These are phyloP conservation scores for Capronia americana DNA, from an alignment of 2,329 filamentous ascomycete genomes.

Conservation along the genomic window DNA sequence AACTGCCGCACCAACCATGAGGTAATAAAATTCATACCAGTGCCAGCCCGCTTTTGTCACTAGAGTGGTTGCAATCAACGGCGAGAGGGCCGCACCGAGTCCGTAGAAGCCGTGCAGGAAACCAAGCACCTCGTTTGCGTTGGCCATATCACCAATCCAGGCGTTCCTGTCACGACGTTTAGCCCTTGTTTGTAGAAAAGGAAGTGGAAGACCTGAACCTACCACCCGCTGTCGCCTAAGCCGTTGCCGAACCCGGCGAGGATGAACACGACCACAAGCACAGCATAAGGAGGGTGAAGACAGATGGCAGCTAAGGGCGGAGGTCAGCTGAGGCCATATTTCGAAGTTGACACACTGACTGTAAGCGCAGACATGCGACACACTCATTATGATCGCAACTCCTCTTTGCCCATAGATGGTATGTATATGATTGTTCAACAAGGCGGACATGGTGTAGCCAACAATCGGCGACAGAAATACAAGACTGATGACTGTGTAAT, in stretches of 20 bases:
- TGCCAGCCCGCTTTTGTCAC: constrained; percentile 50
- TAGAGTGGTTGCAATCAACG: constrained; percentile 73
- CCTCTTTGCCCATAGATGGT: constrained; percentile 68
- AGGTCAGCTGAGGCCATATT: constrained; percentile 9
- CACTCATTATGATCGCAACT: constrained; percentile 68
- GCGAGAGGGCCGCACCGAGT: constrained; percentile 73
- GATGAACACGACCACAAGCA: constrained; percentile 68
- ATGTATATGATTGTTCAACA: constrained; percentile 54
- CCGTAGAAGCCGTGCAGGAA: constrained; percentile 74
- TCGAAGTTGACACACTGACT: constrained; percentile 26
- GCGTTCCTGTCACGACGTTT: constrained; percentile 57
- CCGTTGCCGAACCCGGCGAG: constrained; percentile 76
- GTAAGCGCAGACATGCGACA: constrained; percentile 69
- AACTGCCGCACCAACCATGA: constrained; percentile 60
- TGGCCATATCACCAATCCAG: constrained; percentile 73
- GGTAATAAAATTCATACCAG: constrained; percentile 76
- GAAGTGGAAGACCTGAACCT: constrained; percentile 47
- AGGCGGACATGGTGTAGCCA: constrained; percentile 54
- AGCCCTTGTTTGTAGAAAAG: constrained; percentile 38
- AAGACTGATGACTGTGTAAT: constrained; percentile 55
- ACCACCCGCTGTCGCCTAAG: constrained; percentile 65
- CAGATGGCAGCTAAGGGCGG: constrained; percentile 59
- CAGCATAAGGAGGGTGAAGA: constrained; percentile 72
- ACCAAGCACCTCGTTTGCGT: constrained; percentile 75
- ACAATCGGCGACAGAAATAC: constrained; percentile 57